A percentile compares a stretch with the other conserved stretches of the same genome.
Conservation (phyloP, 345 rosid species). For the Moricandia moricandioides region DNA sequence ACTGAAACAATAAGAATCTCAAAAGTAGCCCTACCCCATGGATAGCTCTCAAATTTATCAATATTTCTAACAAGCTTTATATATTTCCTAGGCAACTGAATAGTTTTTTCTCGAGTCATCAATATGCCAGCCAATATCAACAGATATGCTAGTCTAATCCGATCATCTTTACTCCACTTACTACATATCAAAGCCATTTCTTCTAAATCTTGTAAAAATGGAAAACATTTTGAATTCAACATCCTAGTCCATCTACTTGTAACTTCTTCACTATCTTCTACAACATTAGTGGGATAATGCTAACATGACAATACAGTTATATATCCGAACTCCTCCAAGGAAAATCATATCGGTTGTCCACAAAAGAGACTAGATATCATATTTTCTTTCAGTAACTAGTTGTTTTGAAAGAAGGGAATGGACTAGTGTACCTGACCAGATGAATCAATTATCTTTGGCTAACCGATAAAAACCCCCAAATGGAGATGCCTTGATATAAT, state of each 20-base stretch:
- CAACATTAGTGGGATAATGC: neutral
- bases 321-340: neutral
- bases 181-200: neutral
- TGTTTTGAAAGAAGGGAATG: neutral
- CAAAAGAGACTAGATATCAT: neutral
- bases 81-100: neutral
- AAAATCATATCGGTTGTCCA: neutral
- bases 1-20: neutral
- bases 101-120: neutral
- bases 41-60: neutral
- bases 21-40: neutral
- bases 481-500: too few species aligned
- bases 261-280: neutral
- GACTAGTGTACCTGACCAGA: too few species aligned
- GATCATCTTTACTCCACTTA: neutral
- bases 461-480: too few species aligned
- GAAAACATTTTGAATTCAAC: neutral
- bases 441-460: too few species aligned
- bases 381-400: neutral
- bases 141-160: neutral
- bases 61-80: neutral
- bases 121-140: neutral
- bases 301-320: neutral
- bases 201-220: neutral
- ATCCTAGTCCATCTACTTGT: neutral